These are phyloP conservation scores for Scedosporium dehoogii DNA, from an alignment of 2,329 filamentous ascomycete genomes.

Conservation along the genomic window DNA sequence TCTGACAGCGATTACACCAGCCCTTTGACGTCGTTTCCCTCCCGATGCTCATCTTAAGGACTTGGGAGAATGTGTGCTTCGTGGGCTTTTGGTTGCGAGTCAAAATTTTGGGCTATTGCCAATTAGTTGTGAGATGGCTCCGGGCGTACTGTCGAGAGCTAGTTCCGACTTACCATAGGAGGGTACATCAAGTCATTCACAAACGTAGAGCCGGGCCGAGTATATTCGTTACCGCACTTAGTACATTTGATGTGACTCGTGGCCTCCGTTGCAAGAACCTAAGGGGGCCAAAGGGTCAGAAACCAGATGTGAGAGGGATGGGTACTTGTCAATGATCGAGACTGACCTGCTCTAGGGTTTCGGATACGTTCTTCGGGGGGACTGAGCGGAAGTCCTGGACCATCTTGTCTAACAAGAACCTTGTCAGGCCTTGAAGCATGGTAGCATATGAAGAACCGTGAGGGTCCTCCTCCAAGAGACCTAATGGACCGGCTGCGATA, in stretches of 20 bases:
- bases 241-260: conserved; percentile 71
- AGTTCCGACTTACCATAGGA: conserved; percentile 28
- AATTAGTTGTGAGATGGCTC: conserved; percentile 11
- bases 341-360: conserved; percentile 58
- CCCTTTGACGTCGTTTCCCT: conserved; percentile 80
- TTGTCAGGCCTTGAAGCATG: conserved; percentile 77
- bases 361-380: conserved; percentile 37
- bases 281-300: background rate
- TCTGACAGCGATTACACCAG: conserved; percentile 85
- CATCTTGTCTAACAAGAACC: conserved; percentile 78
- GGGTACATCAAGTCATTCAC: conserved; percentile 85
- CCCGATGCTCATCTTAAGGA: conserved; percentile 88
- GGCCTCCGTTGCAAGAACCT: conserved; percentile 59
- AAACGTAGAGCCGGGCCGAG: conserved; percentile 65
- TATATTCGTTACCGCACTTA: conserved; percentile 79
- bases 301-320: background rate
- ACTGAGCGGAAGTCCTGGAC: conserved; percentile 65
- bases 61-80: conserved; percentile 69
- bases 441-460: conserved; percentile 62
- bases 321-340: background rate
- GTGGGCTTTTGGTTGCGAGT: conserved; percentile 37
- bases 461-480: conserved; percentile 75
- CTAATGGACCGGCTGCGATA: conserved; percentile 53
- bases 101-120: conserved; percentile 17
- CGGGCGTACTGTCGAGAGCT: background rate